phyloP scores from a whole-genome alignment of 2,329 filamentous ascomycete species.

The Sarocladium kiliense region DNA sequence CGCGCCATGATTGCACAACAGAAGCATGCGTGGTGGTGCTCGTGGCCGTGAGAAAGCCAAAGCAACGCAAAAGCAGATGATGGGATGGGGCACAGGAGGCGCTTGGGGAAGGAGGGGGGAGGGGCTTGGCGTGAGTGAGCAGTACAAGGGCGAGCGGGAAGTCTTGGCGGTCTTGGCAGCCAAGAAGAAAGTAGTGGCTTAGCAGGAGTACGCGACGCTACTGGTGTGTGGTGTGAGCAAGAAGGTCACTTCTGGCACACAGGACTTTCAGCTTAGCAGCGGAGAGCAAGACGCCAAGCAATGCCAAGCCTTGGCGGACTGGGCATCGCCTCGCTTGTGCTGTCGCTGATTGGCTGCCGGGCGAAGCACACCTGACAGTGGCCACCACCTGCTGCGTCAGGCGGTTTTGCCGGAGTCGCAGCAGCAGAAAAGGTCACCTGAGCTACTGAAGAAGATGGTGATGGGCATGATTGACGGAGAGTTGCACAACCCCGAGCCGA shows the following conservation, averaged over 20 bases:
- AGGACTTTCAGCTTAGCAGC: slow-evolving; percentile 14
- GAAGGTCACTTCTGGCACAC: background rate
- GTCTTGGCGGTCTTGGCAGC: slow-evolving; percentile 21
- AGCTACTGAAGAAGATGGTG: background rate
- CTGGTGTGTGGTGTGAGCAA: background rate
- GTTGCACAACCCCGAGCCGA: background rate
- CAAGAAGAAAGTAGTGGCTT: slow-evolving; percentile 14
- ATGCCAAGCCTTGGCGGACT: slow-evolving; percentile 32
- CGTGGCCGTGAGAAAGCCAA: background rate
- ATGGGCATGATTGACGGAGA: background rate
- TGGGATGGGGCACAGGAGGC: slow-evolving; percentile 9
- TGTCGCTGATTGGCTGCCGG: background rate
- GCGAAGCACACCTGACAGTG: background rate
- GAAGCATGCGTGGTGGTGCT: background rate
- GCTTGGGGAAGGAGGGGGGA: slow-evolving; percentile 11
- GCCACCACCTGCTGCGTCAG: slow-evolving; percentile 5
- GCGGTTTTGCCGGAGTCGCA: slow-evolving; percentile 1
- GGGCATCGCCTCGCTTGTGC: background rate
- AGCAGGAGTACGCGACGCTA: background rate
- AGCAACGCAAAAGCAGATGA: background rate
- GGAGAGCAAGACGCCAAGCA: slow-evolving; percentile 26
- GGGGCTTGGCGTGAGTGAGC: slow-evolving; percentile 3
- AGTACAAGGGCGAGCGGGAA: slow-evolving; percentile 30
- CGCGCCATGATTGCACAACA: background rate
- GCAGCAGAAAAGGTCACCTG: background rate